phyloP scores from a whole-genome alignment of 495 filamentous ascomycete genomes.

The Trichoderma asperelloides region DNA sequence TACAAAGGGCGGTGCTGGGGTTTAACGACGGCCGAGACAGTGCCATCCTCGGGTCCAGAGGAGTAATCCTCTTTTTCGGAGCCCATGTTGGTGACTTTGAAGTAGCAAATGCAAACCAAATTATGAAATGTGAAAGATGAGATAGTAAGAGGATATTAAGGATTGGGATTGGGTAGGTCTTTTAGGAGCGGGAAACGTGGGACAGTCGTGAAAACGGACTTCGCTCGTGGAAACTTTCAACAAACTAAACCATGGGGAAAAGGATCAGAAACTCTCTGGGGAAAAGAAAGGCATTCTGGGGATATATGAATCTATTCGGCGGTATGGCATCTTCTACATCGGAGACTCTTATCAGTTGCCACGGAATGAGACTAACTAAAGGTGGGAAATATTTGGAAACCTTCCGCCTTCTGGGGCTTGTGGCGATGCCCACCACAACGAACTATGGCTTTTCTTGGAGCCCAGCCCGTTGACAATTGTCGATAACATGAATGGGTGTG shows the following conservation, averaged over 20 bases:
- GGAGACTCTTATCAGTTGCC: not conserved
- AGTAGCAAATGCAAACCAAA: not conserved
- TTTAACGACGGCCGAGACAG: not conserved
- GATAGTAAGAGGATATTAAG: not conserved
- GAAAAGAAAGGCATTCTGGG: not conserved
- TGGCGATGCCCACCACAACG: not conserved
- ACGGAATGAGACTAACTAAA: not conserved
- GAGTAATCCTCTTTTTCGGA: not conserved
- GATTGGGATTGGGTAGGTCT: not conserved
- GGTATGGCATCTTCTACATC: not conserved
- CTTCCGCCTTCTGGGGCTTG: not conserved
- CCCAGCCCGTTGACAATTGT: not conserved
- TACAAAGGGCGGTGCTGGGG: not conserved
- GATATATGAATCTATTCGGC: not conserved
- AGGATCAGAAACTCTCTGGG: not conserved
- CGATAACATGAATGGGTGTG: not conserved
- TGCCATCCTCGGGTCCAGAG: not conserved
- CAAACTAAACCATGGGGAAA: not conserved
- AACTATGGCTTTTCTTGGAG: not conserved
- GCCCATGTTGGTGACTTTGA: not conserved
- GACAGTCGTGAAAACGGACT: not conserved
- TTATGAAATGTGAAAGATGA: not conserved
- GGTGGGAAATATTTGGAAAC: not conserved
- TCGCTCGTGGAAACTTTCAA: not conserved
- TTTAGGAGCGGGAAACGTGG: not conserved